Evolutionary conservation across 1,139 yeast genomes (phyloP).

Genomic region (Nakaseomyces delphensis): DNA sequence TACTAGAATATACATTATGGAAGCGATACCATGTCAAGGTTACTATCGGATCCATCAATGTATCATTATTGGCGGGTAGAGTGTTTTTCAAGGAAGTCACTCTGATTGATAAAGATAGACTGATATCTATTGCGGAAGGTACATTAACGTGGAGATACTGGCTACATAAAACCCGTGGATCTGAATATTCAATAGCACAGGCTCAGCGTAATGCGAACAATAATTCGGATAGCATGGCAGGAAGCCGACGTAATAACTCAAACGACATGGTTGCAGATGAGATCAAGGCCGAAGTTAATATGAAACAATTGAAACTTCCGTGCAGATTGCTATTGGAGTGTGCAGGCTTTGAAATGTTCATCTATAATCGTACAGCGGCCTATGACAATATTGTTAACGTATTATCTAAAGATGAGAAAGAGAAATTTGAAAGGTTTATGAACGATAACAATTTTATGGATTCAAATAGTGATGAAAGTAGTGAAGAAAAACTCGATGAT

Average conservation of each 20-base stretch:
- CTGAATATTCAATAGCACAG: constrained; percentile 31
- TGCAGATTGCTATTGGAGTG: constrained; percentile 50
- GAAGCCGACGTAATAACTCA: background rate
- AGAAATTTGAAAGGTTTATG: constrained; percentile 24
- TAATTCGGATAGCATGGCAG: constrained; percentile 1
- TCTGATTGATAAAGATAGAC: constrained; percentile 59
- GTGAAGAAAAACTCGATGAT: constrained; percentile 8
- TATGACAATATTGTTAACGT: constrained; percentile 56
- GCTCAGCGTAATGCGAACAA: constrained; percentile 10
- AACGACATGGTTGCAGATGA: constrained; percentile 20
- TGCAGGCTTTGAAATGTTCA: constrained; percentile 74
- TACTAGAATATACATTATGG: constrained; percentile 57
- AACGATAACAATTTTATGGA: constrained; percentile 14
- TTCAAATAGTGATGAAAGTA: constrained; percentile 10
- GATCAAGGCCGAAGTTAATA: constrained; percentile 31
- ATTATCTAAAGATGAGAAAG: constrained; percentile 32
- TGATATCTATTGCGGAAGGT: constrained; percentile 61
- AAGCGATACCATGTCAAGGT: constrained; percentile 45
- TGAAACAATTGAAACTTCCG: constrained; percentile 44
- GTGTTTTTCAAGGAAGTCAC: constrained; percentile 67
- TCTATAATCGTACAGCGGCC: constrained; percentile 70
- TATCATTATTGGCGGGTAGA: constrained; percentile 77
- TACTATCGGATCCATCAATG: constrained; percentile 60
- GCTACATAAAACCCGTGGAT: constrained; percentile 48
- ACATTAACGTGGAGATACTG: constrained; percentile 88